Evolutionary conservation across 106 monocot genomes (phyloP), one percentile per base, ranked within the genome.

Genomic region (Dendrobium nobile): DNA sequence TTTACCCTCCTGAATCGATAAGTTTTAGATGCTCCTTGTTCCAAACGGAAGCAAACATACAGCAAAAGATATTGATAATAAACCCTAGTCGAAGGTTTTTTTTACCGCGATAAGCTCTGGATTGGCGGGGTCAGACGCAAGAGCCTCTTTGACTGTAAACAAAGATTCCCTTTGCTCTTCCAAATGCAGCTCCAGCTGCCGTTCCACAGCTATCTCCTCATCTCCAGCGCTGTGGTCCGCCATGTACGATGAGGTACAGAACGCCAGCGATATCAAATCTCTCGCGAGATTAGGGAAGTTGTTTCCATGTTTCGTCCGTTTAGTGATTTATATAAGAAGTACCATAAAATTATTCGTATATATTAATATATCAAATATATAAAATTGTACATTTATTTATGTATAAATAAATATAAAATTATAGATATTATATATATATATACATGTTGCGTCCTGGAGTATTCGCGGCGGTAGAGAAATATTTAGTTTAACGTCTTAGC

Each of bases 81-180:
- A 67, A 24, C 28, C 44, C 55, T 67, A 47, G 51, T 9, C 9
- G 18, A 20, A 18, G n/a, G n/a, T 2, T 47, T 2, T 8, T 43
- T 20, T 10, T 80, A 94, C 94, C 83, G 79, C 56, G 44, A 87
- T 83, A 51, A 94, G 94, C 55, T 94, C 94, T 24, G 85, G 47
- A 67, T 94, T 92, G 78, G 83, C 80, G 24, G 92, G 83, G 56
- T 94, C 94, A 41, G 85, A 79, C 17, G 81, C 85, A 45, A 94
- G 88, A 82, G 94, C 94, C 79, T 94, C 94, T 64, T 92, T 77
- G 13, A 94, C 82, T 31, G 85, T 82, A 3, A 83, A 82, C 4
- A 94, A 83, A 20, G 94, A 90, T 67, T 92, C 85, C 79, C 78
- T 89, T 79, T 94, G 94, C 80, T 94, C 94, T 68, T 85, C 82